Evolutionary conservation across 106 monocot species (phyloP), one percentile per base, ranked within the genome.

Genomic region (Vanilla planifolia): DNA sequence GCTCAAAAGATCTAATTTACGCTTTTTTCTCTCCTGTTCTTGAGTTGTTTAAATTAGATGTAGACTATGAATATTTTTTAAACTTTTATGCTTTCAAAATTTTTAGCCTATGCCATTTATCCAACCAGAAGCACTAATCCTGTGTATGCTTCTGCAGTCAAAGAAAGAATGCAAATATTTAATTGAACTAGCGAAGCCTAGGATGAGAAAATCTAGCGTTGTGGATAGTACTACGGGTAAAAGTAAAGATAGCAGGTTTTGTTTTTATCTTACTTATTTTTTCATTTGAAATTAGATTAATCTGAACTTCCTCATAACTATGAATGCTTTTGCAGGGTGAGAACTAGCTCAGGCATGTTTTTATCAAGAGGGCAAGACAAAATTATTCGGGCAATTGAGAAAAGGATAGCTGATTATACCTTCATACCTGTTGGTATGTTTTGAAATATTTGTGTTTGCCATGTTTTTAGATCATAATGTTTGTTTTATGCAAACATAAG

Each of bases 221-320:
- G 85, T 80, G 32, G 85, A 85, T 55, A 70, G 68, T 26, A n/a
- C 51, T 41, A 85, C 85, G 37, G 85, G 85, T 24, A 56, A 66
- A 47, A 85, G 85, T 67, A 77, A 80, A 72, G 80, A 85, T 42
- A 85, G 85, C 80, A 85, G 85, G 85, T 85, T 37, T 61, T 53
- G 20, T 51, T 6, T 42, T 33, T 39, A 46, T 24, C 6, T 59
- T 37, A 63, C 30, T 48, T 63, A 47, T 41, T 55, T n/a, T n/a
- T n/a, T n/a, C n/a, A 57, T 35, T 57, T 57, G 35, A 20, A 57
- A 29, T 44, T 45, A 66, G 6, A 13, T 30, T 57, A 28, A 20
- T 64, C n/a, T 65, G 23, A 52, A 35, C 23, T 34, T 25, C 51
- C 35, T 30, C 59, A 55, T 8, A 36, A 57, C 5, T 57, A n/a